Conservation (phyloP, 257 asterid genomes). For the Paraleonurus japonicus region DNA sequence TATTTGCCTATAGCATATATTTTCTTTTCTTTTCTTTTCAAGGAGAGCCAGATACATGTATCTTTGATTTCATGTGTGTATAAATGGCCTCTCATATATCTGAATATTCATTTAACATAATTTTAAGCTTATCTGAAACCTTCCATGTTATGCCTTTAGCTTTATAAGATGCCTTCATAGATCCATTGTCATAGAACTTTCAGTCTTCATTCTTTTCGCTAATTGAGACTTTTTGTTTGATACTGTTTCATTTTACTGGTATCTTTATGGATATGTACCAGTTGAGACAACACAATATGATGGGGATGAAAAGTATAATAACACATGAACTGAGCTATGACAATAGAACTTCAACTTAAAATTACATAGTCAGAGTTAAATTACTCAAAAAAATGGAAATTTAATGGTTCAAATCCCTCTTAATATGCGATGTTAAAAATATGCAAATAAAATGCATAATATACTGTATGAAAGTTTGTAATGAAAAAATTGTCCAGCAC, state of each 20-base stretch:
- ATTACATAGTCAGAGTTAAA: neutral
- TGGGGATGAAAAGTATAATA: neutral
- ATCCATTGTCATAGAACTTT: neutral
- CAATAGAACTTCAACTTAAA: neutral
- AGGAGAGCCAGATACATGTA: too few species aligned
- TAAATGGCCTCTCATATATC: neutral
- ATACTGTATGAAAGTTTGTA: neutral
- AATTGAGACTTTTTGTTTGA: neutral
- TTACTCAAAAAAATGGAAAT: neutral
- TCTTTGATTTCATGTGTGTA: neutral
- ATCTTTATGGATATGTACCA: neutral
- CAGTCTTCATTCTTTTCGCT: neutral
- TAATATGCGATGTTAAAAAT: neutral
- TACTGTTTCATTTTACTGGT: neutral
- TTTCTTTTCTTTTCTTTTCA: too few species aligned
- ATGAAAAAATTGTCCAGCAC: neutral
- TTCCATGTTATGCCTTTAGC: neutral
- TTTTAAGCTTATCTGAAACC: neutral
- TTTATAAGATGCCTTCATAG: neutral
- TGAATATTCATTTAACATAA: neutral
- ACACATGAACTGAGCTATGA: neutral
- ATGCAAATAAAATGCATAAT: neutral
- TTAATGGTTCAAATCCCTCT: neutral
- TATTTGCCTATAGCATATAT: too few species aligned
- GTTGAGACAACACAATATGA: neutral